Conservation (phyloP, 1,139 yeast species). For the Geotrichum restrictum region DNA sequence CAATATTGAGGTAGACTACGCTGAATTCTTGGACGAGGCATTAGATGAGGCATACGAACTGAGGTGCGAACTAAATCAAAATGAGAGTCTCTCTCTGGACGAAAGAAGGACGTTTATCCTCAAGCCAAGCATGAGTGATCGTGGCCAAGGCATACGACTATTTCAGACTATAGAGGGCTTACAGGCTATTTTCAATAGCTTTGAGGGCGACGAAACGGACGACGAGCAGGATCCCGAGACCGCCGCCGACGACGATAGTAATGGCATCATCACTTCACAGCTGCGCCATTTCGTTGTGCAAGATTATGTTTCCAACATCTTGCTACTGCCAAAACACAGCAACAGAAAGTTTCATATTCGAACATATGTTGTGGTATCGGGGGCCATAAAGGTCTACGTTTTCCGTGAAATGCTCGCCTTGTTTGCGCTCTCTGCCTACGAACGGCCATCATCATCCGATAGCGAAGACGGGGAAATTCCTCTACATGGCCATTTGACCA, state of each 20-base stretch:
- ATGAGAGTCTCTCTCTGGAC: conserved; percentile 34
- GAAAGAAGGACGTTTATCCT: conserved; percentile 65
- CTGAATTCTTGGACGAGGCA: conserved; percentile 90
- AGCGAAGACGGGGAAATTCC: conserved; percentile 36
- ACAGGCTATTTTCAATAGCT: conserved; percentile 76
- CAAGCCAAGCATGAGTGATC: conserved; percentile 95
- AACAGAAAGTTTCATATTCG: conserved; percentile 83
- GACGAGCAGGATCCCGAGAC: conserved; percentile 49
- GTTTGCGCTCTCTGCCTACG: conserved; percentile 61
- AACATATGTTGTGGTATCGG: conserved; percentile 73
- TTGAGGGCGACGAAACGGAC: conserved; percentile 63
- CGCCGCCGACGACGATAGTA: conserved; percentile 37
- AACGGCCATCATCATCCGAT: conserved; percentile 35
- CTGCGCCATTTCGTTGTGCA: conserved; percentile 88
- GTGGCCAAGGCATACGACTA: conserved; percentile 89
- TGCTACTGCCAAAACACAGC: conserved; percentile 58
- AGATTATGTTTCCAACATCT: conserved; percentile 64
- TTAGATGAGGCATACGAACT: conserved; percentile 88
- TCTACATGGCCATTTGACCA: conserved; percentile 76
- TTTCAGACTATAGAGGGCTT: conserved; percentile 74
- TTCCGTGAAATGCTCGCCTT: conserved; percentile 74
- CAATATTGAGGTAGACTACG: conserved; percentile 87
- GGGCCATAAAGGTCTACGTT: conserved; percentile 72
- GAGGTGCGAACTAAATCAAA: conserved; percentile 65
- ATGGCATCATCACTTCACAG: conserved; percentile 67